These are phyloP conservation scores for Aspergillus haitiensis DNA, from an alignment of 495 filamentous ascomycete genomes.

Conservation along the genomic window DNA sequence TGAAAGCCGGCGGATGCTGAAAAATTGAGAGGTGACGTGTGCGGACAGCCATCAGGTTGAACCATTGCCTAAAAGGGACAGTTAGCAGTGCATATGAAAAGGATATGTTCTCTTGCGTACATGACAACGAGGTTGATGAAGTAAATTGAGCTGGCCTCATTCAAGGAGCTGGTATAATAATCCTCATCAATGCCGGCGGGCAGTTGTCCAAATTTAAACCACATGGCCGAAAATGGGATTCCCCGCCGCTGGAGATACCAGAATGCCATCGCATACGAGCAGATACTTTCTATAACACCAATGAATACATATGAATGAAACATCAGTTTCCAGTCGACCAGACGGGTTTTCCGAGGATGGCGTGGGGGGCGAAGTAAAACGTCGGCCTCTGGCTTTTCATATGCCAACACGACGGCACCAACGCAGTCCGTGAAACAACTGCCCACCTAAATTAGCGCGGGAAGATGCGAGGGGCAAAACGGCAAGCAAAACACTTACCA, in stretches of 20 bases:
- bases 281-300: constrained; percentile 58
- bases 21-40: constrained; percentile 65
- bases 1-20: constrained; percentile 61
- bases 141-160: constrained; percentile 38
- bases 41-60: constrained; percentile 64
- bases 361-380: constrained; percentile 61
- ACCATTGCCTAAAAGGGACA: constrained; percentile 52
- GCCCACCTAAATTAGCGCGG: constrained; percentile 31
- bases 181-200: constrained; percentile 48
- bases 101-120: too few relatives aligned
- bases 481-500: constrained; percentile 52
- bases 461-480: constrained; percentile 33
- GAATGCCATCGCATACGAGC: constrained; percentile 64
- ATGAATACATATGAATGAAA: constrained; percentile 64
- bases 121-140: constrained; percentile 37
- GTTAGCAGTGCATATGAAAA: too few relatives aligned
- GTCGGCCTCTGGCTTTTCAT: constrained; percentile 60
- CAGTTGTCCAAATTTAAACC: constrained; percentile 58
- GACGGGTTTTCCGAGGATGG: constrained; percentile 57
- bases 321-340: constrained; percentile 65
- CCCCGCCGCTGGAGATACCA: constrained; percentile 57
- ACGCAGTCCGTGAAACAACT: constrained; percentile 63
- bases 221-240: constrained; percentile 55
- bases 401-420: constrained; percentile 61
- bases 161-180: constrained; percentile 29